A percentile compares a stretch with the other conserved stretches of the same genome.
Conservation (phyloP, 2,329 filamentous ascomycete species). For the Aspergillus hiratsukae region DNA sequence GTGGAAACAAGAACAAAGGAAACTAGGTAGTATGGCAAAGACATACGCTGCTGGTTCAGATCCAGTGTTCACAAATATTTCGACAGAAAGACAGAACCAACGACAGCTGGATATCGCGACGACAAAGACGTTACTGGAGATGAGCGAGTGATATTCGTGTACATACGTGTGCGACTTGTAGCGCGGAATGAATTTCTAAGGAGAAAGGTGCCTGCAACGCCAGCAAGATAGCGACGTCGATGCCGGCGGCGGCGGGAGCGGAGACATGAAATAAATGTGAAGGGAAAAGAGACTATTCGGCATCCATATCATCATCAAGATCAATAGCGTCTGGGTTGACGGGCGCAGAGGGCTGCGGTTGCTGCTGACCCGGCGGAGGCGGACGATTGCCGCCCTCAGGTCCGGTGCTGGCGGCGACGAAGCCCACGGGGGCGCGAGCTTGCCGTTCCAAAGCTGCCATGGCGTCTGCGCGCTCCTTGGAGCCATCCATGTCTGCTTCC, state of each 20-base stretch:
- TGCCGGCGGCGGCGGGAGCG: not conserved
- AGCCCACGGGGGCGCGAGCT: conserved; percentile 81
- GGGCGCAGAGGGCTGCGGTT: conserved; percentile 36
- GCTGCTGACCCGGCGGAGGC: conserved; percentile 29
- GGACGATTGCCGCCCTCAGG: conserved; percentile 58
- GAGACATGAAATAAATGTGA: not conserved
- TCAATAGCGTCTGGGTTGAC: conserved; percentile 85
- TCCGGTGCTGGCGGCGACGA: conserved; percentile 79
- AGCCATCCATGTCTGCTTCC: conserved; percentile 42
- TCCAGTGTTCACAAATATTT: not conserved
- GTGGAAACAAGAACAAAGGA: not conserved
- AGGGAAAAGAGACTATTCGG: conserved; percentile 20
- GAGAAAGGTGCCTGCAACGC: not conserved
- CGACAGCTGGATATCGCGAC: not conserved
- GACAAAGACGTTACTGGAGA: not conserved
- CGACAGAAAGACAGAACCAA: not conserved
- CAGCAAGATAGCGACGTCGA: not conserved
- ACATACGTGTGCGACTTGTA: not conserved
- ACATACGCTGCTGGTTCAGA: not conserved
- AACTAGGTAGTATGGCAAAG: not conserved
- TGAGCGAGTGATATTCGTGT: not conserved
- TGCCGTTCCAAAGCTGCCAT: conserved; percentile 88
- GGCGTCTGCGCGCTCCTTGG: conserved; percentile 61
- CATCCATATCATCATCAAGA: conserved; percentile 58
- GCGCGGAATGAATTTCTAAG: not conserved